Percentiles rank a stretch among this genome's conserved stretches.
These are phyloP conservation scores for Neurospora sp. DNA, from an alignment of 495 filamentous ascomycete species.

Conservation along the genomic window DNA sequence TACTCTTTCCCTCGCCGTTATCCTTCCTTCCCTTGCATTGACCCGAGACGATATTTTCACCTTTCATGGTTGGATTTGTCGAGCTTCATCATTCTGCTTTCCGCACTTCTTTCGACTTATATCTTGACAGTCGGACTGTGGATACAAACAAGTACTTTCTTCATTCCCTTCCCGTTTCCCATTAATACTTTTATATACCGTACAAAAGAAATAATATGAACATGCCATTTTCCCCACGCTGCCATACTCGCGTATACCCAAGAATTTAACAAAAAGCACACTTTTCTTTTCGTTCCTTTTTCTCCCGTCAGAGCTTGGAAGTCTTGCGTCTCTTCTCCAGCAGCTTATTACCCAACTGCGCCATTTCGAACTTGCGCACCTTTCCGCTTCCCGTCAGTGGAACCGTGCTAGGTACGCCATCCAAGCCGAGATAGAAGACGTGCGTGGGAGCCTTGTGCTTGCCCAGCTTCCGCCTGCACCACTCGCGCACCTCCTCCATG, in stretches of 20 bases:
- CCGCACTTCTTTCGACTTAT: background rate
- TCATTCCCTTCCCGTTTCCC: background rate
- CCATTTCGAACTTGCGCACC: constrained; percentile 58
- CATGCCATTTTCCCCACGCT: background rate
- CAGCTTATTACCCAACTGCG: constrained; percentile 42
- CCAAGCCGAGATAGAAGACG: constrained; percentile 55
- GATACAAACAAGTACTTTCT: background rate
- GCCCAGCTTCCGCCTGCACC: constrained; percentile 50
- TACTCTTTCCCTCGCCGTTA: background rate
- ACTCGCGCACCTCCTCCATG: constrained; percentile 44
- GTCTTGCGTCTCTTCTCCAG: constrained; percentile 20
- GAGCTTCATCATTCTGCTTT: background rate
- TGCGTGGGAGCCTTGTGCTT: constrained; percentile 58
- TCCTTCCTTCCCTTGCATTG: background rate
- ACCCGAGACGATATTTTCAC: background rate
- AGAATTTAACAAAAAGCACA: background rate
- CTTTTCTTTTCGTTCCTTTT: background rate
- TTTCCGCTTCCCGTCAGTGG: constrained; percentile 65
- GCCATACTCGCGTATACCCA: background rate
- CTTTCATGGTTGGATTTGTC: background rate
- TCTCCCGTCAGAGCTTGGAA: constrained; percentile 27
- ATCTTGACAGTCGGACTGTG: background rate
- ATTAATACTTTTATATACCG: background rate
- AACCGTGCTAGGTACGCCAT: constrained; percentile 43
- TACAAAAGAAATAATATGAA: background rate